These are phyloP conservation scores for Exophiala sp. DNA, from an alignment of 2,329 filamentous ascomycete genomes.

Conservation along the genomic window DNA sequence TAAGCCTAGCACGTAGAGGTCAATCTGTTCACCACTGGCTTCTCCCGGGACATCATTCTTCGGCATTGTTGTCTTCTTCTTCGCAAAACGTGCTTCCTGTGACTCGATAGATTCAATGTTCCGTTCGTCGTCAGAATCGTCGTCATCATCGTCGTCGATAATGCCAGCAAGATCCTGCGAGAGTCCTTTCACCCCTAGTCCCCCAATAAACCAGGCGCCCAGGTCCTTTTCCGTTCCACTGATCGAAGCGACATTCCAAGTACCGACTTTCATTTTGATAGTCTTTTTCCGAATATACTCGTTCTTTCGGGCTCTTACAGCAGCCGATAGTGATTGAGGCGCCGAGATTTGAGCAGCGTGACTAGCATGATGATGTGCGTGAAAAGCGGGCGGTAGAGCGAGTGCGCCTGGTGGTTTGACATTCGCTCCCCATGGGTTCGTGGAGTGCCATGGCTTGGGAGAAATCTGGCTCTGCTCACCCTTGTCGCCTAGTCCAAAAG, in stretches of 20 bases:
- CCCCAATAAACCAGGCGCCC: constrained; percentile 80
- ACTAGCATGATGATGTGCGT: background rate
- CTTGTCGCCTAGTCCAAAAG: constrained; percentile 6
- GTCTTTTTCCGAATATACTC: constrained; percentile 75
- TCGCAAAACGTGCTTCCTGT: constrained; percentile 46
- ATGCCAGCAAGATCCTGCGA: constrained; percentile 60
- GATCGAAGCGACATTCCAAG: constrained; percentile 89
- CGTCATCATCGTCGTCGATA: constrained; percentile 27
- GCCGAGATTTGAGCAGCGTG: constrained; percentile 27
- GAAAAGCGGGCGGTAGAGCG: constrained; percentile 32
- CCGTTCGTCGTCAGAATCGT: constrained; percentile 27
- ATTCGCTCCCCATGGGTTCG: constrained; percentile 22
- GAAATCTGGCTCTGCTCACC: constrained; percentile 12
- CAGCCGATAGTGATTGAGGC: constrained; percentile 50
- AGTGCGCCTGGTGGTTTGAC: constrained; percentile 51
- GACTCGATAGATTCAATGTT: constrained; percentile 43
- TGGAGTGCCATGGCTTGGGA: constrained; percentile 21
- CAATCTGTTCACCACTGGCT: constrained; percentile 63
- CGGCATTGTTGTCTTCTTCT: constrained; percentile 44
- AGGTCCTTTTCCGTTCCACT: constrained; percentile 85
- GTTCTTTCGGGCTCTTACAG: constrained; percentile 66
- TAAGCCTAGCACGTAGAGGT: constrained; percentile 82
- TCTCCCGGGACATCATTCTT: constrained; percentile 45
- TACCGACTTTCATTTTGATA: constrained; percentile 83
- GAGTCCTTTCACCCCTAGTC: constrained; percentile 69